Evolutionary conservation across 495 filamentous ascomycete genomes (phyloP), one percentile per base, ranked within the genome.

Genomic region (Penicillium goetzii): DNA sequence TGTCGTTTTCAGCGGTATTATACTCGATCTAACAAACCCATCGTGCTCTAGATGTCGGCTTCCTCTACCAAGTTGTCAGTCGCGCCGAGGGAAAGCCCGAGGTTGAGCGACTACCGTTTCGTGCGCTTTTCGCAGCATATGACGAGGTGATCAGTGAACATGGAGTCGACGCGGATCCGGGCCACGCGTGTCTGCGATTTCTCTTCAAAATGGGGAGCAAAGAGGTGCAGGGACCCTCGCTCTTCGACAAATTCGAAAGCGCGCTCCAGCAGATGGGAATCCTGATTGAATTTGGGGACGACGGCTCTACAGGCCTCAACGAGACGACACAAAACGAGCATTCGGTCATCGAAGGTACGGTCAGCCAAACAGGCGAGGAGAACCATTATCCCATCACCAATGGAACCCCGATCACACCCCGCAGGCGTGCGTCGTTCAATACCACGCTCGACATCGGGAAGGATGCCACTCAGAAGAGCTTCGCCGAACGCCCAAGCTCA

Each of bases 121-220:
- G 88, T 74, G 90, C 91, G 21, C 83, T 96, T 30, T 96, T 93
- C 76, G 79, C 83, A 19, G 90, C 91, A 36, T 95, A 95, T 68
- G 89, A 96, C 66, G 78, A 85, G 60, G 81, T 91, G 30, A 82
- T 95, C 45, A 81, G 82, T 3, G 80, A 87, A 68, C 76, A 89
- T 81, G 89, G 86, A 62, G 75, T 88, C 64, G 81, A 92, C 63
- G 80, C 85, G 36, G 88, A 91, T 62, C 84, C 91, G 65, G 89
- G 93, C 68, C 86, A 85, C 67, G 81, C 87, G 57, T 91, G 91
- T 68, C 82, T 91, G 75, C 86, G 89, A 72, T 87, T 93, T 72
- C 74, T 97, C 62, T 89, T 96, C 72, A 90, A 89, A 74, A 88
- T 97, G 78, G 90, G 91, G 41, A 87, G 85, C 66, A 76, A 83